Evolutionary conservation across 179 eudicot species (phyloP), one percentile per base, ranked within the genome.

Genomic region (Drosera spatulata): DNA sequence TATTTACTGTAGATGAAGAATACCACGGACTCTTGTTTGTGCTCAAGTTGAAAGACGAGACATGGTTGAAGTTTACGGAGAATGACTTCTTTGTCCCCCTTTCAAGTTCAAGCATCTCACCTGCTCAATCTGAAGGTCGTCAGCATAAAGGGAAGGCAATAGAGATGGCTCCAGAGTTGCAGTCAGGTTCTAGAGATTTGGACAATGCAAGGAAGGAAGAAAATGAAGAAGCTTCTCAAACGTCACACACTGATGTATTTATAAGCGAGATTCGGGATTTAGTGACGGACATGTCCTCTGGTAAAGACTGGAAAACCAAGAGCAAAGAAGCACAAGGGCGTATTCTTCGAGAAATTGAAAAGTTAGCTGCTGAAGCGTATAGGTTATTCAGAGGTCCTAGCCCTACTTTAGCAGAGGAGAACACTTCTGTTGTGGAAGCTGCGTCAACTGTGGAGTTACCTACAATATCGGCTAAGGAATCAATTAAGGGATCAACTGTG

Each of bases 351-450:
- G 97, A 94, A 72, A 87, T 94, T 46, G 99, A 94, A 68, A 94
- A 87, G 82, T 79, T 90, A 65, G 99, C 99, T 70, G 99, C 99
- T 41, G 91, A 94, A 82, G 99, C 99, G 50, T 87, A 94, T 59
- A 70, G 96, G 66, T 73, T 85, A 61, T 94, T 90, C 69, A 80
- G 99, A 77, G 72, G 77, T 67, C 75, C 90, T 41, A 64, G 67
- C 67, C 74, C 74, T 56, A 66, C 82, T 10, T 83, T 73, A 58
- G 50, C 83, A 0, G 83, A 79, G 66, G 79, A 46, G 66, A 72
- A 61, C 61, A 55, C 49, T 6, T 11, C 52, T n/a, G 73, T 66
- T 62, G 64, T 61, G 42, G 88, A 76, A 71, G 82, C 56, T 55
- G 7, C 52, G 61, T 70, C 55, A 49, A 72, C 66, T 64, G 66